These are phyloP conservation scores for Pichia scutulata DNA, from an alignment of 805 yeast species.

Conservation along the genomic window DNA sequence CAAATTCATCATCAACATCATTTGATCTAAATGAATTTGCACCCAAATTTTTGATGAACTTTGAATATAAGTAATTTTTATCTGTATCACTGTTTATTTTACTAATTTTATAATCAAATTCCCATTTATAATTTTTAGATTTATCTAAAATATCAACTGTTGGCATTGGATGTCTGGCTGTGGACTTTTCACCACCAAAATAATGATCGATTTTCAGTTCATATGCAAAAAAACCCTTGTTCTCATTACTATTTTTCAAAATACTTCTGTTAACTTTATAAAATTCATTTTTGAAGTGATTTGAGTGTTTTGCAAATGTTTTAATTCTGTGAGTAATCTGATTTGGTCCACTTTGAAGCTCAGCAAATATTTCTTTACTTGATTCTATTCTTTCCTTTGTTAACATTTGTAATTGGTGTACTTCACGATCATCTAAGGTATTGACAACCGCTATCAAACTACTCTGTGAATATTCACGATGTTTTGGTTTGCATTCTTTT, in stretches of 20 bases:
- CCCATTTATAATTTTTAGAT: constrained; percentile 18
- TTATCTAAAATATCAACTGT: constrained; percentile 19
- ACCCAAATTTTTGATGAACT: constrained; percentile 11
- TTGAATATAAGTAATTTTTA: constrained; percentile 11
- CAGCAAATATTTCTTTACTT: neutral
- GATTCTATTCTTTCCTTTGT: constrained; percentile 16
- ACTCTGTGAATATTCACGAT: neutral
- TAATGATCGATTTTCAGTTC: constrained; percentile 30
- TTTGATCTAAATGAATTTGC: constrained; percentile 4
- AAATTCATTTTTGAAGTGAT: constrained; percentile 13
- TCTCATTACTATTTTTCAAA: constrained; percentile 11
- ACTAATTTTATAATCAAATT: constrained; percentile 19
- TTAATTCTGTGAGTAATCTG: constrained; percentile 17
- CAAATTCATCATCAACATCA: constrained; percentile 6
- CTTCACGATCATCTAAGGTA: constrained; percentile 5
- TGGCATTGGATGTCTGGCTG: constrained; percentile 25
- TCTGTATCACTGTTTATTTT: constrained; percentile 11
- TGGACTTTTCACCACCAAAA: constrained; percentile 27
- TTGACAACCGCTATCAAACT: constrained; percentile 11
- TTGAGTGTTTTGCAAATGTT: constrained; percentile 13
- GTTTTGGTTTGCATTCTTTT: constrained; percentile 6
- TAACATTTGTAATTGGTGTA: constrained; percentile 13
- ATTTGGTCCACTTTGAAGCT: constrained; percentile 10
- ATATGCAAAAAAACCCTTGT: constrained; percentile 29
- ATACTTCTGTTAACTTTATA: constrained; percentile 14